Evolutionary conservation across 2,329 filamentous ascomycete species (phyloP).

Genomic region (Diaporthe sp.): DNA sequence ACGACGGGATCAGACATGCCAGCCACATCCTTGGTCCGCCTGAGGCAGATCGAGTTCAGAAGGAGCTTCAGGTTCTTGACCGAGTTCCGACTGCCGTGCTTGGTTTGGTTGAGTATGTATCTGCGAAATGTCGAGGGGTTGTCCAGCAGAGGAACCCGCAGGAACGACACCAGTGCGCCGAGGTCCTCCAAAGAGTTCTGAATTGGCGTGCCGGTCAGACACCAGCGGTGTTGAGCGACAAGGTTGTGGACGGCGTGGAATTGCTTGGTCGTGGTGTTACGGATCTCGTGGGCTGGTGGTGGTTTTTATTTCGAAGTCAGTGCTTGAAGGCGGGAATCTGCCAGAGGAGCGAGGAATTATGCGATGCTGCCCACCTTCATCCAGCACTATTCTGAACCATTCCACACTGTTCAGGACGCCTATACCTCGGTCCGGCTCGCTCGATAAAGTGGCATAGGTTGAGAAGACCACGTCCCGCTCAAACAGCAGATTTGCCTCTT

Average conservation of each 20-base stretch:
- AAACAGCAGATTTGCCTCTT: constrained; percentile 45
- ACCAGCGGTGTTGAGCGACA: constrained; percentile 61
- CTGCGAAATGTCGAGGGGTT: constrained; percentile 55
- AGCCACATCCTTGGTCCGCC: constrained; percentile 56
- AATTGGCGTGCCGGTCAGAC: constrained; percentile 65
- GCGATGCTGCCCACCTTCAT: constrained; percentile 54
- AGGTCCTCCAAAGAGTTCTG: constrained; percentile 67
- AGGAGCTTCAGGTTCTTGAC: constrained; percentile 50
- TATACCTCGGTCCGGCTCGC: constrained; percentile 47
- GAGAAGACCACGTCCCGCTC: constrained; percentile 58
- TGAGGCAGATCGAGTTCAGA: constrained; percentile 54
- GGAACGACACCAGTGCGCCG: constrained; percentile 62
- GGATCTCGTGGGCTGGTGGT: constrained; percentile 61
- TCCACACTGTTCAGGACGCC: constrained; percentile 49
- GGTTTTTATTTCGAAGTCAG: neutral
- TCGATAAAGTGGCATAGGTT: constrained; percentile 60
- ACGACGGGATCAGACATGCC: constrained; percentile 29
- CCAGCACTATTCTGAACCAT: constrained; percentile 58
- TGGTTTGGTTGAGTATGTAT: constrained; percentile 57
- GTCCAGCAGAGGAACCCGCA: constrained; percentile 57
- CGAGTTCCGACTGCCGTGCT: constrained; percentile 43
- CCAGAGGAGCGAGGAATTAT: too few species aligned
- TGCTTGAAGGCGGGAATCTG: neutral
- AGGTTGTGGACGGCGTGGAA: constrained; percentile 57
- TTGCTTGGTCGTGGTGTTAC: constrained; percentile 59